Base-by-base conservation (phyloP, 768 basidiomycete genomes). In the Termitomyces sp. region DNA sequence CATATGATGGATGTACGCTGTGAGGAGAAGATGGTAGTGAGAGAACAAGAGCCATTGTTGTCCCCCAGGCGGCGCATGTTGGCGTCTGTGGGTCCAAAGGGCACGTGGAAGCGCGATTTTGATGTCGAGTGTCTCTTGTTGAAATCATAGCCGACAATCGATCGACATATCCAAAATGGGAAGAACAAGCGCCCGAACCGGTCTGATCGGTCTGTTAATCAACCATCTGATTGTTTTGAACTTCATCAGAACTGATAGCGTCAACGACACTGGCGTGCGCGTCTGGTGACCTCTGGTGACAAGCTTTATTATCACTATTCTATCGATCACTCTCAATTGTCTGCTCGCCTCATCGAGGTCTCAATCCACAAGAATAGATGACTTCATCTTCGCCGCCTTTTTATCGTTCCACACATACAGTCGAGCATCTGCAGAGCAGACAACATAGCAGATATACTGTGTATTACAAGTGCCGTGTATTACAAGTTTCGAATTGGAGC, bases 11-110 rank as follows among this genome's bases (percentile, higher is more conserved):
- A 26, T 1, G 17, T 1, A 23, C 41, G 43, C 7, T 21, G 41
- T 33, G n/a, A 23, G 26, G 15, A 51, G 23, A 38, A 56, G 55
- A 33, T 50, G 31, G 23, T 44, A 23, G 49, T 23, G 38, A 15
- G 42, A 56, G n/a, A 51, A 56, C 35, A 51, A 56, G 43, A 38
- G 15, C 42, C 49, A 56, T 51, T 50, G 50, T 42, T 45, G 33
- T 56, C 38, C 7, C 50, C 50, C 23, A 37, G 3, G 12, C 31
- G 30, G 33, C 19, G 21, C 47, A 40, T 49, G 48, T 44, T 50
- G 55, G 55, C 21, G 31, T 50, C 7, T 56, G 55, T 56, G 49
- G 55, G 55, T 56, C 55, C 55, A 50, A 41, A 41, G 12, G 31
- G 42, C 55, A 56, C 55, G 55, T 56, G 55, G 35, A 15, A 28